These are phyloP conservation scores for Colletotrichum cereale DNA, from an alignment of 2,329 filamentous ascomycete genomes.

Conservation along the genomic window DNA sequence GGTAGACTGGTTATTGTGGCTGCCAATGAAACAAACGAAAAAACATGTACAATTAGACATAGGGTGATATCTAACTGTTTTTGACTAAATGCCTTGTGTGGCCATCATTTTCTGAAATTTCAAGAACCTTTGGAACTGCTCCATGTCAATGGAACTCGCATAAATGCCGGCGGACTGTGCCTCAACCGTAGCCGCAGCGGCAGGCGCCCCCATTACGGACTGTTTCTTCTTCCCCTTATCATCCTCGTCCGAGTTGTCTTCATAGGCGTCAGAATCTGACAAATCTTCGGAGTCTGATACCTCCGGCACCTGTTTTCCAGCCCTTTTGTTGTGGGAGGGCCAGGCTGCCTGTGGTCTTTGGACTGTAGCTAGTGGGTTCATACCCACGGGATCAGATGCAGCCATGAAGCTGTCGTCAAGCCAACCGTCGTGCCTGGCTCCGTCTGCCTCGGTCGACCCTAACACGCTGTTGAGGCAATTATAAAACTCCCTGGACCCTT, in stretches of 20 bases:
- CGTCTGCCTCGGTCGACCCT: not conserved
- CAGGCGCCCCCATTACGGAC: not conserved
- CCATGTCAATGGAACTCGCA: not conserved
- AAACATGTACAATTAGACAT: not conserved
- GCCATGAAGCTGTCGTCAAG: not conserved
- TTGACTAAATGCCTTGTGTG: not conserved
- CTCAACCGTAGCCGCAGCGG: not conserved
- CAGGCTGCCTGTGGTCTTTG: not conserved
- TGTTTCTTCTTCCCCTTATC: not conserved
- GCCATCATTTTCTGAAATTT: conserved; percentile 5
- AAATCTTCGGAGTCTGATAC: not conserved
- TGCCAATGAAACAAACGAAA: no score
- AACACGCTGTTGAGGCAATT: not conserved
- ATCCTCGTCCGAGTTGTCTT: not conserved
- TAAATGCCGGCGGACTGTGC: not conserved
- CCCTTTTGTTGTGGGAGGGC: not conserved
- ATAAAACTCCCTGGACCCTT: conserved; percentile 4
- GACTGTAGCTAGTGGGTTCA: not conserved
- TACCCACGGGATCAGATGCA: not conserved
- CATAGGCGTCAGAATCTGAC: not conserved
- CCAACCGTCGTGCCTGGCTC: conserved; percentile 3
- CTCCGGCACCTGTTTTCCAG: not conserved
- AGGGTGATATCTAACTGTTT: no score
- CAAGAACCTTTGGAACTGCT: conserved; percentile 5
- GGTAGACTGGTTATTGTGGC: no score